Evolutionary conservation across 768 basidiomycete genomes (phyloP).

Genomic region (Mrakia frigida): DNA sequence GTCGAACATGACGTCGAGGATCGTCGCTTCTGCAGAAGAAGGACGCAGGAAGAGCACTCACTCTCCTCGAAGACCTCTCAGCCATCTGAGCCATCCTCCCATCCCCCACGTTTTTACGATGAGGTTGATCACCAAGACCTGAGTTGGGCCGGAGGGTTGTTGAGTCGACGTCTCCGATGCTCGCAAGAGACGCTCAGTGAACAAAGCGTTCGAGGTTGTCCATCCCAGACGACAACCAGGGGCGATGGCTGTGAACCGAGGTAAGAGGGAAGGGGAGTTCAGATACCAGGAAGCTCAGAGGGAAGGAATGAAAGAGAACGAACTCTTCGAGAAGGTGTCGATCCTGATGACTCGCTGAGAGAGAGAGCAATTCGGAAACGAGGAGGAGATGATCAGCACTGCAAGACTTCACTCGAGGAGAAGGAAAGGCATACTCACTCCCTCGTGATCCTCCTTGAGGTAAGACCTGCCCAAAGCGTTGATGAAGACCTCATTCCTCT

Average conservation of each 20-base stretch:
- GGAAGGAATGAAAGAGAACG: not conserved
- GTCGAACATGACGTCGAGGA: not conserved
- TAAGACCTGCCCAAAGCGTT: constrained; percentile 12
- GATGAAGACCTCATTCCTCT: constrained; percentile 24
- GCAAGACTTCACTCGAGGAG: too few species aligned
- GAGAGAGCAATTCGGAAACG: not conserved
- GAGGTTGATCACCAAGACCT: constrained; percentile 23
- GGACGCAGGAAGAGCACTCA: not conserved
- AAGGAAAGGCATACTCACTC: constrained; percentile 7
- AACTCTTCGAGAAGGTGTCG: constrained; percentile 33
- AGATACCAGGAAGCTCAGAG: too few species aligned
- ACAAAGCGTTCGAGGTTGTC: constrained; percentile 49
- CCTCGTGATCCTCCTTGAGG: constrained; percentile 28
- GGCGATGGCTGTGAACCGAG: constrained; percentile 42
- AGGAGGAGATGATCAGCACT: not conserved
- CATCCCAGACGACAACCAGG: constrained; percentile 57
- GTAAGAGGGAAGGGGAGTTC: not conserved
- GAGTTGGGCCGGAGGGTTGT: constrained; percentile 31
- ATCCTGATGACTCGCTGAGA: constrained; percentile 28
- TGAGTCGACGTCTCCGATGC: constrained; percentile 32
- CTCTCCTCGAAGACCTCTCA: constrained; percentile 31
- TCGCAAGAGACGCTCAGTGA: constrained; percentile 48
- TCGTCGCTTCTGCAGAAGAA: not conserved
- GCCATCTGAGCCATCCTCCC: constrained; percentile 31
- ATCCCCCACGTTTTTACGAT: constrained; percentile 27